Conservation (phyloP, 257 asterid genomes). For the Dorcoceras hygrometricum region DNA sequence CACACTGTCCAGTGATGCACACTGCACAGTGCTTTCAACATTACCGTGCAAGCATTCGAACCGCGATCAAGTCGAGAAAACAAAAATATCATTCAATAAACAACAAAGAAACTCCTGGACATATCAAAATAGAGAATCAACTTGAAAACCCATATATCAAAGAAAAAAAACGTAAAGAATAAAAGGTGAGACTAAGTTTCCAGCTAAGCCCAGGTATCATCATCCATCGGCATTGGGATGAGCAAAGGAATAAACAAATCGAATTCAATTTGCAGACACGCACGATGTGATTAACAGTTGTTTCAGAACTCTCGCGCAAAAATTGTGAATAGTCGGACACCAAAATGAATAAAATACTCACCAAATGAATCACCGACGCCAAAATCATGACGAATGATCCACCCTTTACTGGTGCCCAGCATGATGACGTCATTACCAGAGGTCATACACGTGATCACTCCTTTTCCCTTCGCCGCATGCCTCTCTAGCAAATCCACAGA, state of each 20-base stretch:
- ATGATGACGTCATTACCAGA: slow-evolving; percentile 92
- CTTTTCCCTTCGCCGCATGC: slow-evolving; percentile 88
- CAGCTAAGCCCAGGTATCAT: no score
- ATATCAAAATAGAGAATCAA: no score
- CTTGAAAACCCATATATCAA: not conserved
- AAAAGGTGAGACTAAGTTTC: no score
- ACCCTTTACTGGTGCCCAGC: slow-evolving; percentile 91
- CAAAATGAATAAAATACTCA: slow-evolving; percentile 18
- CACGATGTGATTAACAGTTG: not conserved
- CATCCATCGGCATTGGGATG: not conserved
- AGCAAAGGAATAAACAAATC: slow-evolving; percentile 1
- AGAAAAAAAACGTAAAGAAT: not conserved
- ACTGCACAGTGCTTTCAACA: slow-evolving; percentile 20
- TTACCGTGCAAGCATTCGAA: not conserved
- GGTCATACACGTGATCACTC: slow-evolving; percentile 88
- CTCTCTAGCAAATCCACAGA: slow-evolving; percentile 89
- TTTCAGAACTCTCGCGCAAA: slow-evolving; percentile 1
- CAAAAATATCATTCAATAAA: not conserved
- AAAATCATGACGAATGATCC: slow-evolving; percentile 93
- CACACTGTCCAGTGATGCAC: not conserved
- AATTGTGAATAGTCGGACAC: not conserved
- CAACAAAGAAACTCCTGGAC: not conserved
- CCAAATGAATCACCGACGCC: slow-evolving; percentile 85
- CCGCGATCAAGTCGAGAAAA: slow-evolving; percentile 14
- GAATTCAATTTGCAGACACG: not conserved